Base-by-base conservation (phyloP, 108 stramenopile species). In the Pelagomonas calceolata region DNA sequence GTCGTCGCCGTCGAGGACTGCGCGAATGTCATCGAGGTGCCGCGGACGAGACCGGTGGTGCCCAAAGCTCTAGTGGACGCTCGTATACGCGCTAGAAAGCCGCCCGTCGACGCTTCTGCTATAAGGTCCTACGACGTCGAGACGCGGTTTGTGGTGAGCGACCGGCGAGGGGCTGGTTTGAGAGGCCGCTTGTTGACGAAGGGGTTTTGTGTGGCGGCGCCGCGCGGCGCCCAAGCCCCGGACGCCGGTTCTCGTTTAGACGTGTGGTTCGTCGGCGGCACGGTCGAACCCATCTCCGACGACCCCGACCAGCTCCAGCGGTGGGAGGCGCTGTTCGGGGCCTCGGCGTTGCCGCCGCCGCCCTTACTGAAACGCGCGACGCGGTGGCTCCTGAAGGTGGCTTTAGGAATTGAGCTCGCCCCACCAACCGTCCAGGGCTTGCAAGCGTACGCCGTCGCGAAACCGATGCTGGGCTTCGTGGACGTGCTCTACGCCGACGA, bases 401-500 rank as follows among this genome's bases (percentile, higher is more conserved):
- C 51, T 26, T 26, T 60, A 3, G 51, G 51, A 17, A 60, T 60
- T 26, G 21, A 60, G 7, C 51, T 60, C 51, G 51, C 18, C 7
- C 51, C 51, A 26, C 14, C 51, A 3, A 3, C 1, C 7, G 21
- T 26, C 7, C 21, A 12, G 7, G 51, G 51, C 51, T 17, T 60
- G 21, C 70, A 67, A 45, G 66, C 60, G 0, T 87, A 84, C 66
- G 69, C 70, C 37, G 82, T 87, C 67, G 76, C 73, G 37, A 79
- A 81, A 18, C 67, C 83, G 0, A 71, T 75, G 12, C 35, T 43
- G 17, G 86, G 83, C 7, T 74, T 69, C 66, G 66, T 87, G 30
- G 88, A 88, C 78, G 68, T 88, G 17, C 17, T 73, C 34, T 73
- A 45, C 36, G 29, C 74, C 5, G 75, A 76, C 45, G 75, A 74